Evolutionary conservation across 1,284 basidiomycete genomes (phyloP).

Genomic region (Neolentinus lepideus): DNA sequence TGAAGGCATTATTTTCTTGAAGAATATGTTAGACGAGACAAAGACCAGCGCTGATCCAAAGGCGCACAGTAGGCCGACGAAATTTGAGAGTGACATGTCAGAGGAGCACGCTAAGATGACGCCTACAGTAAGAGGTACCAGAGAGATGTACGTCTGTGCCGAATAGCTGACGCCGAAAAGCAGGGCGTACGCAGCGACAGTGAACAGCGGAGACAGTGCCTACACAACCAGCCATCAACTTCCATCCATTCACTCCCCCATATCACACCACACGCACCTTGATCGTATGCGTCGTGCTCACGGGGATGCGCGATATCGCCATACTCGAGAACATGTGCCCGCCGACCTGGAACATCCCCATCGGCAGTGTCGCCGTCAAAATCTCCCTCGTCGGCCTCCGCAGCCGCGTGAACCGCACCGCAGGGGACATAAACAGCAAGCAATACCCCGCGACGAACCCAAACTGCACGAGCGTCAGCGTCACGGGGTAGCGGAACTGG

Average conservation of each 20-base stretch:
- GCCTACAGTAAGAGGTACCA: slow-evolving; percentile 91
- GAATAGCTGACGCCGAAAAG: slow-evolving; percentile 94
- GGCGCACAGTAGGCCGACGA: slow-evolving; percentile 80
- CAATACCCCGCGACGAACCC: slow-evolving; percentile 89
- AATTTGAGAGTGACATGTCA: slow-evolving; percentile 82
- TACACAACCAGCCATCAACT: slow-evolving; percentile 23
- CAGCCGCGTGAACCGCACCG: slow-evolving; percentile 59
- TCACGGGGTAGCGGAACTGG: slow-evolving; percentile 82
- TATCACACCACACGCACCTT: slow-evolving; percentile 56
- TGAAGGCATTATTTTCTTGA: slow-evolving; percentile 96
- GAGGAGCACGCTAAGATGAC: slow-evolving; percentile 98
- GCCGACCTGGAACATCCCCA: slow-evolving; percentile 93
- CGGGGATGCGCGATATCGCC: slow-evolving; percentile 93
- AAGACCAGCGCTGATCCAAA: slow-evolving; percentile 95
- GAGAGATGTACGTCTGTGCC: slow-evolving; percentile 84
- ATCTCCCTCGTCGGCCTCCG: slow-evolving; percentile 69
- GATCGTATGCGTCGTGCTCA: slow-evolving; percentile 98
- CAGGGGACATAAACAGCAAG: slow-evolving; percentile 70
- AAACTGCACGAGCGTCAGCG: slow-evolving; percentile 97
- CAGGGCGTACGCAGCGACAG: slow-evolving; percentile 89
- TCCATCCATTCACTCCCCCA: background rate
- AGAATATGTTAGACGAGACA: slow-evolving; percentile 98
- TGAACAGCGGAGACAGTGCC: slow-evolving; percentile 96
- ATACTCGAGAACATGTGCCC: slow-evolving; percentile 97
- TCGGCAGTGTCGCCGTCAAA: slow-evolving; percentile 76